These are phyloP conservation scores for Aureobasidium sp. DNA, from an alignment of 2,329 filamentous ascomycete species.

Conservation along the genomic window DNA sequence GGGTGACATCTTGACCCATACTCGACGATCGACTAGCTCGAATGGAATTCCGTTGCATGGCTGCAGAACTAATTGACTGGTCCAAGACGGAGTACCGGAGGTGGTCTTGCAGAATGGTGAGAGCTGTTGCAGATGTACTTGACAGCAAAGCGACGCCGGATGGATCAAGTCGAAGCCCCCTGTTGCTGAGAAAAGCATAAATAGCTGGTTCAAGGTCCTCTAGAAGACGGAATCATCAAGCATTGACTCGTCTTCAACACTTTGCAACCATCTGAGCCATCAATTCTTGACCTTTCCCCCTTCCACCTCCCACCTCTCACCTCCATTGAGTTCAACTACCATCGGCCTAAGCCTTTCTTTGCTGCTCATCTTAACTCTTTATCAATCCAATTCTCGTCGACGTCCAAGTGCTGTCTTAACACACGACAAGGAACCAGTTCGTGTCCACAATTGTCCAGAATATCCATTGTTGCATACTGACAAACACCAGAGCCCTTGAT, in stretches of 20 bases:
- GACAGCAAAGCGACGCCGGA: background rate
- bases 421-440: background rate
- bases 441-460: background rate
- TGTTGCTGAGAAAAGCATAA: constrained; percentile 7
- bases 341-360: background rate
- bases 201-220: constrained; percentile 2
- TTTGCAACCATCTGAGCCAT: background rate
- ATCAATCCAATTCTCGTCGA: background rate
- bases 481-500: constrained; percentile 16
- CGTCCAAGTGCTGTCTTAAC: background rate
- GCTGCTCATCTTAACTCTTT: background rate
- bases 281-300: background rate
- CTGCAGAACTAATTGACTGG: constrained; percentile 1
- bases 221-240: background rate
- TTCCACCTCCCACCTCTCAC: background rate
- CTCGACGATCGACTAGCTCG: constrained; percentile 4
- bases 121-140: background rate
- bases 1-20: background rate
- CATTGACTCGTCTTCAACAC: background rate
- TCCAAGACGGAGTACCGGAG: background rate
- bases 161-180: background rate
- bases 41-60: background rate
- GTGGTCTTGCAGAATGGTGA: constrained; percentile 1
- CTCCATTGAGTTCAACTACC: background rate
- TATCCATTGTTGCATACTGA: background rate